Evolutionary conservation across 2,329 filamentous ascomycete genomes (phyloP), one percentile per base, ranked within the genome.

Genomic region (Amesomyces nigricolor): DNA sequence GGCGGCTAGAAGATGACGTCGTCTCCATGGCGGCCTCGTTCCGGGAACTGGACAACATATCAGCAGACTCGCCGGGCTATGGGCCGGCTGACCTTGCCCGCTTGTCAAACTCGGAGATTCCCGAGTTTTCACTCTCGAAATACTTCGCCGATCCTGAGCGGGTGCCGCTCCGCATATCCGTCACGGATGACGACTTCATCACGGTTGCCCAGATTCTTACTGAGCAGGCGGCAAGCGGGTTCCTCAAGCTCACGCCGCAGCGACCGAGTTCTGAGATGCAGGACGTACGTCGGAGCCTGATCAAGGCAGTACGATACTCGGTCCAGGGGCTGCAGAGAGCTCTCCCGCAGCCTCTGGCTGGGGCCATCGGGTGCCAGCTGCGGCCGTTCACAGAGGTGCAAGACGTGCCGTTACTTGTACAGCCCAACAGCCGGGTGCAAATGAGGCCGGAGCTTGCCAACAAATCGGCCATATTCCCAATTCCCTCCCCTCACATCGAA

Each of bases 181-280:
- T 78, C 14, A 70, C 74, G 1, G 82, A 85, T 53, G 78, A 82
- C 2, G 83, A 87, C 40, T 75, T 81, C 56, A 81, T 89, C 35
- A 80, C 82, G 50, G 76, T 87, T 26, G 86, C 85, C 0, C 87
- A 89, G 63, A 79, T 89, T 38, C 70, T 89, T n/a, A 85, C 84
- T 2, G 85, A 88, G 57, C 87, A 90, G 65, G 79, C 85, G 19
- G 77, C 81, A 2, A 80, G 76, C 9, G 79, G 82, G 1, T 72
- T 66, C 13, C 62, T 80, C 29, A 69, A 71, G 14, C 66, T 73
- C 40, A 64, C 58, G 32, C 65, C 62, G 46, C 61, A 64, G 4
- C 64, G 59, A 11, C 58, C 57, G 29, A 58, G 43, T 49, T 53
- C 57, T 47, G 35, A 64, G 69, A 40, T 60, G 14, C 44, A 56